Base-by-base conservation (phyloP, 1,284 basidiomycete genomes). In the Vanrija sp. region DNA sequence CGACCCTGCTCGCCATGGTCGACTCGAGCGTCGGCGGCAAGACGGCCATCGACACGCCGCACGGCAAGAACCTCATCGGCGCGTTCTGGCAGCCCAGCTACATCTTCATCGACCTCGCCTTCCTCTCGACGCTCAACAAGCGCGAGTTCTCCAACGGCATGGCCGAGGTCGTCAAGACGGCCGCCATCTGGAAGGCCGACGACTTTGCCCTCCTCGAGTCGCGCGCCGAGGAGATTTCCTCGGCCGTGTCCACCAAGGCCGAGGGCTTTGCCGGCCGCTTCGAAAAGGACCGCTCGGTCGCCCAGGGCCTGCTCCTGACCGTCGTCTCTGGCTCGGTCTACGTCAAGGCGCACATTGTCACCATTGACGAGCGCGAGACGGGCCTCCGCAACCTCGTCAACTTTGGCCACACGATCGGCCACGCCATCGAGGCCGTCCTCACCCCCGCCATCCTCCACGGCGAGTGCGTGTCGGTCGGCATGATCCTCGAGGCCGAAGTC, bases 161-260 rank as follows among this genome's bases (percentile, higher is more conserved):
- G 90, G 94, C 96, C 2, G 95, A 99, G 75, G 89, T 98, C 4
- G 85, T 98, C 75, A 98, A 98, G 91, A 97, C 94, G 23, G 93
- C 93, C 4, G 93, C 92, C 9, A 97, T 97, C 66, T 95, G 93
- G 92, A 84, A 91, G 73, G 89, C 90, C 63, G 77, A 79, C 58
- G 88, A 93, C 68, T 97, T 97, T 68, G 81, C 85, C 24, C 82
- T 85, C 23, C 84, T 97, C 59, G 93, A 97, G 72, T 86, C 87
- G 2, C 84, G 85, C 45, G 85, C 89, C 0, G 82, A 83, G 22
- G 88, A 91, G 66, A 90, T 94, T 59, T 87, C 88, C 66, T 82
- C 85, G 7, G 89, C 90, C 20, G 87, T 92, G 51, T 84, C 88
- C 59, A 64, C 66, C 47, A 62, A 62, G 35, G 54, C 60, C 1